Evolutionary conservation across 2,329 filamentous ascomycete species (phyloP), one percentile per base, ranked within the genome.

Genomic region (Metarhizium sp.): DNA sequence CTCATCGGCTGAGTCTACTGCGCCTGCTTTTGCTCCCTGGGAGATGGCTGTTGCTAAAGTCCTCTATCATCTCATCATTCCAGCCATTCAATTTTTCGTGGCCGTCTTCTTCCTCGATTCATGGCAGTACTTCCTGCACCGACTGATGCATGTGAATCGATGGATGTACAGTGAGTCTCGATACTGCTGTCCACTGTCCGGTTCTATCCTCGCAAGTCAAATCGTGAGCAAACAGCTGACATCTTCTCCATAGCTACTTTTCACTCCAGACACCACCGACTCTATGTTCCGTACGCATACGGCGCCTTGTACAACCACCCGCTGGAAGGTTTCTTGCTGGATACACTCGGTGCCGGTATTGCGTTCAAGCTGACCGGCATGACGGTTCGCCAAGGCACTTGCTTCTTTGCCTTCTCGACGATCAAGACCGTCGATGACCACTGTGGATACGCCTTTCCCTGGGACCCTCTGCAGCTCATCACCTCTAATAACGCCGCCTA

Each of bases 381-480:
- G 87, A 90, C 84, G n/a, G 78, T 86, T 51, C 85, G 92, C 54
- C 90, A 95, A 71, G 87, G 86, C 63, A 92, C 96, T 76, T 81
- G 83, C 71, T 96, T 96, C 77, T 97, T 96, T 72, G 86, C 86
- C 52, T 81, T 84, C 69, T 92, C 88, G 36, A 95, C 90, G 7
- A 84, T 96, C 77, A 99, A 99, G 78, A 97, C 94, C 0, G 90
- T 97, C 30, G 92, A 96, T 66, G 94, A 99, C 68, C 94, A 99
- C 75, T 96, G 92, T 71, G 94, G 94, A 60, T 99, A 97, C 68
- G 79, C 84, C n/a, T 86, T 99, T 59, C 94, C 94, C 1, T 97
- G 88, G 84, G 94, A 99, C 70, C 92, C 92, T 2, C 77, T 97
- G 54, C 92, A 96, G 77, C 85, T 87, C 67, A 79, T 97, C 58